These are phyloP conservation scores for Hypomyces rosellus DNA, from an alignment of 2,329 filamentous ascomycete species.

Conservation along the genomic window DNA sequence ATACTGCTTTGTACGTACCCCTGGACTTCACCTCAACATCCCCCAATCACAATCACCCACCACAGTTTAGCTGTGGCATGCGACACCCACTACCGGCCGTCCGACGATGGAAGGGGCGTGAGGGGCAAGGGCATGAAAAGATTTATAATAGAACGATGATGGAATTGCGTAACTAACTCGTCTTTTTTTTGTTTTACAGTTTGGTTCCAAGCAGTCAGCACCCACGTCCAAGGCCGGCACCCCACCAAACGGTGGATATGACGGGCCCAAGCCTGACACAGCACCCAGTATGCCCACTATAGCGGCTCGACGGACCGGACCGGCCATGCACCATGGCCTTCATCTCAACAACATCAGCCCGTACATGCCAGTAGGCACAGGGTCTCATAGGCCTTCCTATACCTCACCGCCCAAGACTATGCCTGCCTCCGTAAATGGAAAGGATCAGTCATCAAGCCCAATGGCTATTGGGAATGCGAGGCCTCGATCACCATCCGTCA, in stretches of 20 bases:
- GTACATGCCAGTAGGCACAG: constrained; percentile 14
- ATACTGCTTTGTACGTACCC: constrained; percentile 97
- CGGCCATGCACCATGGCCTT: constrained; percentile 39
- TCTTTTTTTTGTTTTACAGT: constrained; percentile 35
- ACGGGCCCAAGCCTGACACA: background rate
- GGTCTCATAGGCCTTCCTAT: constrained; percentile 14
- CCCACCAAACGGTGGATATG: constrained; percentile 1
- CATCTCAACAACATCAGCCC: constrained; percentile 14
- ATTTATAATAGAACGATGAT: constrained; percentile 15
- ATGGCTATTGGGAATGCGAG: constrained; percentile 30
- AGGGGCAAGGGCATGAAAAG: background rate
- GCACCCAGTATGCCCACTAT: background rate
- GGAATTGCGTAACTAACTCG: constrained; percentile 33
- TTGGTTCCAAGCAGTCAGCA: constrained; percentile 54
- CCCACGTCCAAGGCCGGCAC: constrained; percentile 45
- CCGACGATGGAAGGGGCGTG: constrained; percentile 4
- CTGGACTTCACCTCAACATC: constrained; percentile 28
- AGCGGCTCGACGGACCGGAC: constrained; percentile 24
- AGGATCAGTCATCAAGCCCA: constrained; percentile 24
- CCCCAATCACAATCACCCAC: constrained; percentile 14
- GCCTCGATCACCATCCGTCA: constrained; percentile 42
- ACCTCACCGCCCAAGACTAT: constrained; percentile 15
- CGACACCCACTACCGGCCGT: constrained; percentile 5
- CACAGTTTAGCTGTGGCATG: constrained; percentile 12
- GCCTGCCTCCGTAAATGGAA: constrained; percentile 22